Percentiles rank a stretch among this genome's conserved stretches.
Evolutionary conservation across 1,139 yeast species (phyloP).

Genomic region (Meyerozyma athensensis): DNA sequence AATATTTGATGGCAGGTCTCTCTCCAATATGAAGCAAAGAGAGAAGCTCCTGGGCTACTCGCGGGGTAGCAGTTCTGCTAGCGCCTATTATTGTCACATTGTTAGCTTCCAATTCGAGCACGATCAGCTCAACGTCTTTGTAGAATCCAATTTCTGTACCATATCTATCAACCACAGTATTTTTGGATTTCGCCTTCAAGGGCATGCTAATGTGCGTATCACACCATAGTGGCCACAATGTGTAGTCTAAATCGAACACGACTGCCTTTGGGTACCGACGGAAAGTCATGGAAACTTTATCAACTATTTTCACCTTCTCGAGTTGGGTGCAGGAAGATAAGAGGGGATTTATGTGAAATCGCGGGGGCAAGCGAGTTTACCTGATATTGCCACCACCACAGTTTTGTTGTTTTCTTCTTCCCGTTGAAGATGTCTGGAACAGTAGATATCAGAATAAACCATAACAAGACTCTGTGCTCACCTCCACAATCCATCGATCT

Average conservation of each 20-base stretch:
- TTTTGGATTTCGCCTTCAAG: slow-evolving; percentile 21
- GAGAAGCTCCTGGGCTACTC: slow-evolving; percentile 54
- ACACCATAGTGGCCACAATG: slow-evolving; percentile 70
- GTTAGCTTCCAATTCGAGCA: slow-evolving; percentile 37
- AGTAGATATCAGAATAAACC: background rate
- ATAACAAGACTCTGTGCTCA: background rate
- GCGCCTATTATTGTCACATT: slow-evolving; percentile 56
- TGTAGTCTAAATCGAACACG: slow-evolving; percentile 73
- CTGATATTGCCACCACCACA: background rate
- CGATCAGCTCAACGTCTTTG: slow-evolving; percentile 55
- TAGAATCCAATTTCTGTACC: slow-evolving; percentile 51
- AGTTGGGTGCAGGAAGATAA: slow-evolving; percentile 2
- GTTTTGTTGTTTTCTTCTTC: background rate
- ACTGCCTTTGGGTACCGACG: slow-evolving; percentile 50
- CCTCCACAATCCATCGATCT: background rate
- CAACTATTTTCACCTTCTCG: too few relatives aligned
- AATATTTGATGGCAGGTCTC: slow-evolving; percentile 42
- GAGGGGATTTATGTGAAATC: slow-evolving; percentile 2
- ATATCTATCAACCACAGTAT: slow-evolving; percentile 35
- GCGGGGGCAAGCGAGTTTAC: background rate
- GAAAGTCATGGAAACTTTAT: background rate
- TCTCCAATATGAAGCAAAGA: slow-evolving; percentile 44
- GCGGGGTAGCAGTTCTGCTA: slow-evolving; percentile 63
- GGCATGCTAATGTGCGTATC: slow-evolving; percentile 67
- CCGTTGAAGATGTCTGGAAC: background rate